Base-by-base conservation (phyloP, 495 filamentous ascomycete species). In the Neurospora sp. region DNA sequence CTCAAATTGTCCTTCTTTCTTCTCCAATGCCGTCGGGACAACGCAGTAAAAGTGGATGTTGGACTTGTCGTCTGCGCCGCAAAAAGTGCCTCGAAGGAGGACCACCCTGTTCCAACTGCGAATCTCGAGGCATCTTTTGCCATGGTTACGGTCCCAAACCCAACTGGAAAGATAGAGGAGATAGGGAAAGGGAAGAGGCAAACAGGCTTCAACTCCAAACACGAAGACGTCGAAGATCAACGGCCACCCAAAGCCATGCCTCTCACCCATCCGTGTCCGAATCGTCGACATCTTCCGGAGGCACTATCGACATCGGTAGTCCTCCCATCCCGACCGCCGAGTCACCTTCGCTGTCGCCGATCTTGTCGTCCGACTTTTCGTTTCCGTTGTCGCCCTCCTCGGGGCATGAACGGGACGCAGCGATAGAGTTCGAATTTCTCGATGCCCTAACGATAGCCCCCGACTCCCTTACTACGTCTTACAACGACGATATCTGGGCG, bases 21-120 rank as follows among this genome's bases (percentile, higher is more conserved):
- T 39, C 17, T 37, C 17, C 34, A 39, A 70, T 70, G 69, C 69
- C 69, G 36, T 17, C 71, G 13, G 54, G 45, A 38, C 71, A 72
- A 62, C 72, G 72, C 28, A 73, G 72, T 71, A 77, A 70, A 21
- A 70, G 62, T 21, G 82, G 82, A 24, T 83, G 82, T 71, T 84
- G 82, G 82, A 82, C 82, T 31, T 84, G 82, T 69, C 82, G 82
- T n/a, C 73, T 84, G 15, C 76, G 82, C 24, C 78, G 81, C 71
- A 83, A 83, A 73, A 84, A 84, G 73, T 84, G 82, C 71, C 80
- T 84, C 71, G 81, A 84, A 75, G 69, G 71, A n/a, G 73, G 43
- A 5, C 82, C 80, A 19, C 59, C 59, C 24, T 84, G 82, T 48
- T 71, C 75, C 15, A 76, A 75, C 69, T 84, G 82, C 69, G 69